Percentiles rank a stretch among this genome's conserved stretches.
These are phyloP conservation scores for Barbatosphaeria neglecta DNA, from an alignment of 495 filamentous ascomycete genomes.

Conservation along the genomic window DNA sequence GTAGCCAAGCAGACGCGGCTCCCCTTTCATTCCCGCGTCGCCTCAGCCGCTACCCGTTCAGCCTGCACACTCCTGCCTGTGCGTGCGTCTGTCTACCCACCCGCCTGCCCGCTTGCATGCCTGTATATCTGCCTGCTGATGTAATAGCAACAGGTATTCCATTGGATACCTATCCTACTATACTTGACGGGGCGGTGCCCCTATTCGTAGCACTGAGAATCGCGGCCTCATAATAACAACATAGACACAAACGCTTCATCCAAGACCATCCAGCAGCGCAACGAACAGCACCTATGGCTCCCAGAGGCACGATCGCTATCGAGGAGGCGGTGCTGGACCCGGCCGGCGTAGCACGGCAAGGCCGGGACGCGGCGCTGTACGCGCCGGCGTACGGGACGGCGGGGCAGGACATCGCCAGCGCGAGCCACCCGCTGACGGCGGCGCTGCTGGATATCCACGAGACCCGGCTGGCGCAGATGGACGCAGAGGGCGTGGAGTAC, in stretches of 20 bases:
- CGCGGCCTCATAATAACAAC: no score
- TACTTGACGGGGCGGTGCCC: no score
- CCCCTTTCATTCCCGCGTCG: no score
- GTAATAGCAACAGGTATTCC: not conserved
- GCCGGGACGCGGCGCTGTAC: constrained; percentile 16
- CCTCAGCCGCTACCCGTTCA: not conserved
- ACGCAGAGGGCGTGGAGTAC: constrained; percentile 49
- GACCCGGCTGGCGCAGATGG: constrained; percentile 39
- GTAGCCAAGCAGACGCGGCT: no score
- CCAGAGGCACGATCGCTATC: constrained; percentile 47
- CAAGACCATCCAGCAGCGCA: no score
- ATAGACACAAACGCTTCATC: no score
- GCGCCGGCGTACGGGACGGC: constrained; percentile 7
- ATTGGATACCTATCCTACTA: no score
- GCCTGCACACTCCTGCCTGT: not conserved
- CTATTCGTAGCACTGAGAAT: no score
- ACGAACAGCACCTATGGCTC: no score
- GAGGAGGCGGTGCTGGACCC: constrained; percentile 44
- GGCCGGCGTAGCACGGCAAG: constrained; percentile 15
- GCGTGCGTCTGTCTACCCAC: no score
- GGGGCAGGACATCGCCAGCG: not conserved
- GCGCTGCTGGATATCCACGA: constrained; percentile 30
- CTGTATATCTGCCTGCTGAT: not conserved
- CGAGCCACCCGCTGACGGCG: constrained; percentile 3
- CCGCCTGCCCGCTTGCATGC: no score